These are phyloP conservation scores for Aureobasidium sp. DNA, from an alignment of 2,329 filamentous ascomycete genomes.

Conservation along the genomic window DNA sequence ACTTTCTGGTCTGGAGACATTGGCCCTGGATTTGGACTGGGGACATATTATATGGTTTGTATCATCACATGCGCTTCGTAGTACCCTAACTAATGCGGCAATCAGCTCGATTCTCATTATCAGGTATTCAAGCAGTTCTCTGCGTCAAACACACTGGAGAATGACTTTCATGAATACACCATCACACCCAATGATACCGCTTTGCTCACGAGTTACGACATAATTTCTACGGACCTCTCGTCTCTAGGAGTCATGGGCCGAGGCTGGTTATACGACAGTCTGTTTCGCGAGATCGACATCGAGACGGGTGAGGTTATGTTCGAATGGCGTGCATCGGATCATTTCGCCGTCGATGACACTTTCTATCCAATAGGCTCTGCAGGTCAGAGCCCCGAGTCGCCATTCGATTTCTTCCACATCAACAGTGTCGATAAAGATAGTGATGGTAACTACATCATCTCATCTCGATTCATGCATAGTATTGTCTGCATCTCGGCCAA, in stretches of 20 bases:
- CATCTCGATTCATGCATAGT: slow-evolving; percentile 40
- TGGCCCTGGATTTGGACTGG: slow-evolving; percentile 21
- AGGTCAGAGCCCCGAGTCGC: slow-evolving; percentile 33
- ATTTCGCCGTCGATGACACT: slow-evolving; percentile 28
- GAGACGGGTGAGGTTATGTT: slow-evolving; percentile 34
- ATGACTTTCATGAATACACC: slow-evolving; percentile 38
- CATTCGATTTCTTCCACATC: slow-evolving; percentile 47
- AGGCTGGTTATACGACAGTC: slow-evolving; percentile 38
- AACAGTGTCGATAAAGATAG: slow-evolving; percentile 46
- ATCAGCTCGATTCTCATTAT: slow-evolving; percentile 24
- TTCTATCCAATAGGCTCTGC: slow-evolving; percentile 33
- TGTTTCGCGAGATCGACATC: slow-evolving; percentile 40
- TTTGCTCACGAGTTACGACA: slow-evolving; percentile 39
- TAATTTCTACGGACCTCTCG: slow-evolving; percentile 24
- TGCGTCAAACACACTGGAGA: slow-evolving; percentile 30
- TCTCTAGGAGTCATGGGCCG: slow-evolving; percentile 20
- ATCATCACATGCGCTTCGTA: background rate
- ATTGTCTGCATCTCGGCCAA: slow-evolving; percentile 40
- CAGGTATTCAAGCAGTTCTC: slow-evolving; percentile 24
- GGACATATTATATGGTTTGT: slow-evolving; percentile 22
- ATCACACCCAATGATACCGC: slow-evolving; percentile 36
- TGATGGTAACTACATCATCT: slow-evolving; percentile 45
- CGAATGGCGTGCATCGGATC: slow-evolving; percentile 34
- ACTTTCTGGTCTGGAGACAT: slow-evolving; percentile 33
- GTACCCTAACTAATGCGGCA: background rate